phyloP scores from a whole-genome alignment of 257 asterid genomes.

The Nicotiana tabacum region DNA sequence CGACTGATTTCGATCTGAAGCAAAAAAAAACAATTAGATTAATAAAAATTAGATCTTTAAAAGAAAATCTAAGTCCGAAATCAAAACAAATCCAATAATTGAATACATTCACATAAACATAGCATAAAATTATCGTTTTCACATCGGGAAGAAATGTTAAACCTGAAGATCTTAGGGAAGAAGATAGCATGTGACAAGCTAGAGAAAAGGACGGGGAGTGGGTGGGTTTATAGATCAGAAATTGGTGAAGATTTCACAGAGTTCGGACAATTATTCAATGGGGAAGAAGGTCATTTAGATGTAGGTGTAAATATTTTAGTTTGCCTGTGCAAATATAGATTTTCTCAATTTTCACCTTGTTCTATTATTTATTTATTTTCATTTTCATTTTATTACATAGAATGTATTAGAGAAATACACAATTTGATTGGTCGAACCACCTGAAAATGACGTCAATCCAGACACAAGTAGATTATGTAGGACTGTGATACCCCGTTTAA shows the following conservation, averaged over 20 bases:
- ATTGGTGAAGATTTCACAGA: not conserved
- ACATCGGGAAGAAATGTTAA: not conserved
- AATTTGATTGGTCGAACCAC: too few species aligned
- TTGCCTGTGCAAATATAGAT: not conserved
- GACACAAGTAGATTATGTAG: too few species aligned
- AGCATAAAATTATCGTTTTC: not conserved
- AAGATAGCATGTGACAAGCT: not conserved
- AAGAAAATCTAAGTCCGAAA: not conserved
- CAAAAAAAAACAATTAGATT: not conserved
- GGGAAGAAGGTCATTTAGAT: not conserved
- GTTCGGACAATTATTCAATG: not conserved
- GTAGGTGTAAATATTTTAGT: not conserved
- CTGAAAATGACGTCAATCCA: too few species aligned
- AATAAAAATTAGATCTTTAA: not conserved
- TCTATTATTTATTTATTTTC: too few species aligned
- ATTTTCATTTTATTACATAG: too few species aligned
- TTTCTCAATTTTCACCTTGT: not conserved
- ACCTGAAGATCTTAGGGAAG: not conserved
- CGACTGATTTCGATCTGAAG: not conserved
- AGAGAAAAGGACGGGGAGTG: not conserved
- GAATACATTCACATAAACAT: not conserved
- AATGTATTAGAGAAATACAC: too few species aligned
- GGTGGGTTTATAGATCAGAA: slow-evolving; percentile 5
- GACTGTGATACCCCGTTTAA: too few species aligned
- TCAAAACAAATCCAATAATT: not conserved